Evolutionary conservation across 1,284 basidiomycete genomes (phyloP).

Genomic region (Puccinia novopanici): DNA sequence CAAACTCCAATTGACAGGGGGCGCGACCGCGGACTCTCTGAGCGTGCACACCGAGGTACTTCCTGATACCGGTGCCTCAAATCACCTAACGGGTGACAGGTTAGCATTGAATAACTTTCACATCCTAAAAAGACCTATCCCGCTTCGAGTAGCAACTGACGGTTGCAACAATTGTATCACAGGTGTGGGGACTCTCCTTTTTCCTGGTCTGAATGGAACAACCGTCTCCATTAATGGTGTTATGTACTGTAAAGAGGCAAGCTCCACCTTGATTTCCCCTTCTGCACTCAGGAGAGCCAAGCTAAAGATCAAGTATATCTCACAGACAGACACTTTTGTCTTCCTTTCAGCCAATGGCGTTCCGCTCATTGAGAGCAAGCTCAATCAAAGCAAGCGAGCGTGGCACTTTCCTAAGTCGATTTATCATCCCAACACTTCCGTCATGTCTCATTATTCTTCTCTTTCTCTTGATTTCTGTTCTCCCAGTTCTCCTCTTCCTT

Average conservation of each 20-base stretch:
- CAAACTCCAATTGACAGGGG: not conserved
- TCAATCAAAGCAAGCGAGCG: no score
- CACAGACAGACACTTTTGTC: not conserved
- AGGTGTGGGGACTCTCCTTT: not conserved
- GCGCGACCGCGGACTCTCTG: not conserved
- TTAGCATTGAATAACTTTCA: not conserved
- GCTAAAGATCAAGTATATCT: not conserved
- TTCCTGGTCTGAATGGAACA: conserved; percentile 13
- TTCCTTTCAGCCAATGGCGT: no score
- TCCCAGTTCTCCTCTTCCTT: no score
- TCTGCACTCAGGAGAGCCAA: not conserved
- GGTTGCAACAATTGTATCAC: not conserved
- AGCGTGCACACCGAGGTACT: not conserved
- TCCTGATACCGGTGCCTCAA: not conserved
- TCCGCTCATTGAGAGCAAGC: no score
- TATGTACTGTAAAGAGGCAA: conserved; percentile 10
- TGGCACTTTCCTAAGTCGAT: no score
- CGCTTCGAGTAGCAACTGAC: conserved; percentile 20
- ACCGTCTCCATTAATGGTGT: not conserved
- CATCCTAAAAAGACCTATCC: not conserved
- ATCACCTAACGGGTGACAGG: no score
- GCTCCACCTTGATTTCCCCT: not conserved
- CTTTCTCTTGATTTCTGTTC: no score
- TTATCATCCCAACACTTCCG: no score
- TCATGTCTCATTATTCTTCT: no score